Conservation (phyloP, 495 filamentous ascomycete genomes). For the Pseudoneurospora amorphoporcata region DNA sequence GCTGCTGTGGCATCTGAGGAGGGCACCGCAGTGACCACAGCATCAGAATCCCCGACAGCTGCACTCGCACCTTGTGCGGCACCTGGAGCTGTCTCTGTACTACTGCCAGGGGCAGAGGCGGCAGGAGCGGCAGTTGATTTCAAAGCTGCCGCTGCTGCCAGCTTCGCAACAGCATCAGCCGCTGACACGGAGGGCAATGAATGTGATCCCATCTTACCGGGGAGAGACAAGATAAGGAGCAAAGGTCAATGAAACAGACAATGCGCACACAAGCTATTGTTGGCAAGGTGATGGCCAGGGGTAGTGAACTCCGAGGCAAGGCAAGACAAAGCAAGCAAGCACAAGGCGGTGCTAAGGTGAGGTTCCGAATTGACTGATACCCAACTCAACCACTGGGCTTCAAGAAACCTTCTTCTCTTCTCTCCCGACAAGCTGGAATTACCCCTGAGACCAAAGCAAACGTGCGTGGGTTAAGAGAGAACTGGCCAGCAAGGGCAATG, state of each 20-base stretch:
- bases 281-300: background rate
- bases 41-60: background rate
- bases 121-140: background rate
- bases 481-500: background rate
- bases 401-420: background rate
- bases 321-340: background rate
- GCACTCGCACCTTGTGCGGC: background rate
- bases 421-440: background rate
- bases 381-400: background rate
- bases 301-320: background rate
- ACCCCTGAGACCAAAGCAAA: background rate
- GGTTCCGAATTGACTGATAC: background rate
- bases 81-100: background rate
- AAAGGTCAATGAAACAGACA: background rate
- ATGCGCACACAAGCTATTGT: background rate
- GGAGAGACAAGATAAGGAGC: background rate
- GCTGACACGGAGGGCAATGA: slow-evolving; percentile 23
- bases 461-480: background rate
- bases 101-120: background rate
- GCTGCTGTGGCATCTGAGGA: slow-evolving; percentile 7
- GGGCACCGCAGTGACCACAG: slow-evolving; percentile 3
- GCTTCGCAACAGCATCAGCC: slow-evolving; percentile 20
- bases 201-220: background rate
- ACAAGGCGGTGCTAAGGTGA: background rate
- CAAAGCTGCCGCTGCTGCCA: slow-evolving; percentile 6